Base-by-base conservation (phyloP, 2,329 filamentous ascomycete genomes). In the Colletotrichum sp. region DNA sequence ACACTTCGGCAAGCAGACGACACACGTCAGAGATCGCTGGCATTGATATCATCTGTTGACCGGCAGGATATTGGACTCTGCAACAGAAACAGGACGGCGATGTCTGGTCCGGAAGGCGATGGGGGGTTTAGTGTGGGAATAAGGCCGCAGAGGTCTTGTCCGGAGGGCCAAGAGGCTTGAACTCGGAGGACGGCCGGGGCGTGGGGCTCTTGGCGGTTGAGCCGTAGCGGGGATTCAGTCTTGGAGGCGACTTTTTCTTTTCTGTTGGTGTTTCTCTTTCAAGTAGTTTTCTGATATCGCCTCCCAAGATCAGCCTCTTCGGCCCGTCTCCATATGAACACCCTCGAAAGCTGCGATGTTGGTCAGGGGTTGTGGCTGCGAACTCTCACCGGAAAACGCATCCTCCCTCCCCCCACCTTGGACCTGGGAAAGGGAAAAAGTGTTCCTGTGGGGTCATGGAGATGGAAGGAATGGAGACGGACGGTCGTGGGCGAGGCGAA, bases 141-240 rank as follows among this genome's bases (percentile, higher is more conserved):
- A 26, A 39, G 13, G 12, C 30, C 66, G 28, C 44, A 16, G 2
- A 55, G 34, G 28, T 52, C 26, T 18, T 30, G 21, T 16, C 52
- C n/a, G 49, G 26, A 32, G 16, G 28, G 66, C 67, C 72, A 66
- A 71, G 72, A 72, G 52, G 16, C 55, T 60, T 59, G 49, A 67
- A 16, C 63, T 75, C 68, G 68, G 72, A 75, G 72, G 36, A 49
- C 72, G 68, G 63, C 69, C 72, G 72, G 72, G 21, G 63, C 67
- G 67, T 75, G 67, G 68, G 64, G 18, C 24, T 24, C 66, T 70
- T 71, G 72, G 67, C 49, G 59, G 55, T 16, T 57, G 49, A 28
- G 39, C 21, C 13, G 57, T n/a, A 10, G 36, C 30, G 24, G 66
- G 52, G n/a, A 5, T 36, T 26, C 2, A 12, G n/a, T 6, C 34